phyloP scores from a whole-genome alignment of 1,284 basidiomycete genomes.

The Cutaneotrichosporon arboriforme region DNA sequence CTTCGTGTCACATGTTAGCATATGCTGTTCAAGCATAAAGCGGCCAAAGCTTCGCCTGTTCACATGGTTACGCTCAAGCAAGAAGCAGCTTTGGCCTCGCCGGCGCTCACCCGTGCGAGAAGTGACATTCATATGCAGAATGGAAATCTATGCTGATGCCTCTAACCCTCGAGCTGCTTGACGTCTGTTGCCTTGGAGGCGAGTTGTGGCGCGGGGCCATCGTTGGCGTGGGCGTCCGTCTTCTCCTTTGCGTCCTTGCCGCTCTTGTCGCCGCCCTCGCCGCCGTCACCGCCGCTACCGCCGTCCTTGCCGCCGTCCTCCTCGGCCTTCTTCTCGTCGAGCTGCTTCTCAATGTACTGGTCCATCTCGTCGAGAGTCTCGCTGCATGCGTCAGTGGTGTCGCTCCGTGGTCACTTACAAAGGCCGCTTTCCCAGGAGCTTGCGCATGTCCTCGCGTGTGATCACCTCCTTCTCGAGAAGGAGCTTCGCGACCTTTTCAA shows the following conservation, averaged over 20 bases:
- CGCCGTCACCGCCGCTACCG: conserved; percentile 1
- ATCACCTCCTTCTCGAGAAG: conserved; percentile 93
- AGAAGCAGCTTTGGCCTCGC: too few species aligned
- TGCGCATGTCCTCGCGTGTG: conserved; percentile 57
- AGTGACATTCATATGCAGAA: conserved; percentile 10
- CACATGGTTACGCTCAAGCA: too few species aligned
- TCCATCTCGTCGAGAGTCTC: conserved; percentile 82
- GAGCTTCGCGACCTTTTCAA: conserved; percentile 88
- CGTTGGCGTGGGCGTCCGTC: background rate
- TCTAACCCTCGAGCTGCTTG: conserved; percentile 1
- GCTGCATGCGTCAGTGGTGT: conserved; percentile 7
- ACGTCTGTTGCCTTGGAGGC: background rate
- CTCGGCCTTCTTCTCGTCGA: conserved; percentile 37
- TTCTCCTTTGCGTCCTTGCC: background rate
- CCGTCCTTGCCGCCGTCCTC: conserved; percentile 8
- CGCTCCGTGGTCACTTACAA: conserved; percentile 9
- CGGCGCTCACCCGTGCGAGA: background rate
- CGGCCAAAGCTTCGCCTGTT: too few species aligned
- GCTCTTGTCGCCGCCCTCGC: conserved; percentile 4
- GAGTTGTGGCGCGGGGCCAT: background rate
- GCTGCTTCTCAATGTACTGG: conserved; percentile 68
- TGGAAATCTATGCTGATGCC: background rate
- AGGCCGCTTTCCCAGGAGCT: conserved; percentile 35
- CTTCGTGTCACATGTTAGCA: too few species aligned
- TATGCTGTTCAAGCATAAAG: too few species aligned